Evolutionary conservation across 768 basidiomycete species (phyloP), one percentile per base, ranked within the genome.

Genomic region (Lentinula lateritia): DNA sequence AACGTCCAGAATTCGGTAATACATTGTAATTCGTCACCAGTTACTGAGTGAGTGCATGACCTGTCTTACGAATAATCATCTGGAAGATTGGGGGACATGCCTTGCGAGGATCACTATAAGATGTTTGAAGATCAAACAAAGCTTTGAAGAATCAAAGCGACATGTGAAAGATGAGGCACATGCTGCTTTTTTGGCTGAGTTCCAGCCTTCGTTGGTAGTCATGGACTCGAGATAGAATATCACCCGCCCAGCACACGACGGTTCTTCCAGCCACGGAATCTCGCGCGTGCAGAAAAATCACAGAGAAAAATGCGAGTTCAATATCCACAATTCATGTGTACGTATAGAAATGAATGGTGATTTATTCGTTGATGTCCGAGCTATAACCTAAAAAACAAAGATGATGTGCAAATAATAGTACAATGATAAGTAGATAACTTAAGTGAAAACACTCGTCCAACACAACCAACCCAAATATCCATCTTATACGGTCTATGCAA

Each of bases 401-500:
- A 38, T 8, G 28, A 36, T 48, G 38, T 38, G 48, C 56, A 61
- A 32, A 55, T 4, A 28, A 28, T 28, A 28, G 28, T 28, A 50
- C 32, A 52, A 61, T 38, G 38, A 53, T 35, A 42, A 50, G 35
- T 61, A 56, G 15, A 36, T 23, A 43, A 35, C 2, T 28, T 28
- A 28, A 23, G 16, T 13, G 5, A 43, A 39, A 36, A 54, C 13
- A 54, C n/a, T 54, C 53, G 20, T 12, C 46, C 20, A 8, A 5
- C 46, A 28, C 50, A 52, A n/a, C 50, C 35, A 5, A 34, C 13
- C 35, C 50, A 52, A 7, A 39, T 9, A 50, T 18, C 50, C 50
- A 52, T 52, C 34, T 9, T 5, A 12, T 39, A 32, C 28, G 57
- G 16, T 48, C 57, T 63, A 65, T 50, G 65, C 65, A 48, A 63